These are phyloP conservation scores for Vaccinium macrocarpon DNA, from an alignment of 148 eudicot species.

Conservation along the genomic window DNA sequence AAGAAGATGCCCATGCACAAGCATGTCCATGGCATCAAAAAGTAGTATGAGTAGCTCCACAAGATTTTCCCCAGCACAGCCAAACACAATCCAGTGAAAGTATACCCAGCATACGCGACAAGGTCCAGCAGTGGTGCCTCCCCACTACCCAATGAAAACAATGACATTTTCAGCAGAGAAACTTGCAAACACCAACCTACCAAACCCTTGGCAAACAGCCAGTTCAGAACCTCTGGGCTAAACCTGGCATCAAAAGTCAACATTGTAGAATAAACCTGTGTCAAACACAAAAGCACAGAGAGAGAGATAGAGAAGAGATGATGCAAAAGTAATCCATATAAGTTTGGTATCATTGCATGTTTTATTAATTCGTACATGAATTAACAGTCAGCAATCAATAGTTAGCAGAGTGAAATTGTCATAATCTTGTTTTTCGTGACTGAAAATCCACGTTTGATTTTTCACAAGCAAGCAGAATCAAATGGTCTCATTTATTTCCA, in stretches of 20 bases:
- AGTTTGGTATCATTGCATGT: background rate
- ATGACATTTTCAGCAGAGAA: conserved; percentile 59
- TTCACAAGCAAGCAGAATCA: background rate
- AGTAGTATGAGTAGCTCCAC: conserved; percentile 21
- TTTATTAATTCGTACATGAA: background rate
- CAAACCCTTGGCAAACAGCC: conserved; percentile 30
- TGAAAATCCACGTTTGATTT: background rate
- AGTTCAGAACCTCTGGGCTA: conserved; percentile 32
- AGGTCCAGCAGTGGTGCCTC: conserved; percentile 64
- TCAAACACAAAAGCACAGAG: background rate
- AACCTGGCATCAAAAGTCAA: conserved; percentile 18
- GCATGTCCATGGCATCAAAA: conserved; percentile 53
- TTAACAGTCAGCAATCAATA: background rate
- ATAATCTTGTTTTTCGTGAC: background rate
- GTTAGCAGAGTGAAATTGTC: background rate
- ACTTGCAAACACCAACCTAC: conserved; percentile 47
- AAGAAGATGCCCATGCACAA: conserved; percentile 66
- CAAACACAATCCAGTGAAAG: conserved; percentile 58
- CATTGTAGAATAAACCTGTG: background rate
- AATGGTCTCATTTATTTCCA: background rate
- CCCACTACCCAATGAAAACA: conserved; percentile 55
- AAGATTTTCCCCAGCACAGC: conserved; percentile 50
- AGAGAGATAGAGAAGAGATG: background rate
- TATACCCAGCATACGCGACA: conserved; percentile 72
- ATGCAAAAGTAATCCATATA: background rate